A percentile compares a stretch with the other conserved stretches of the same genome.
Evolutionary conservation across 495 filamentous ascomycete genomes (phyloP).

Genomic region (Trichoderma erinaceum): DNA sequence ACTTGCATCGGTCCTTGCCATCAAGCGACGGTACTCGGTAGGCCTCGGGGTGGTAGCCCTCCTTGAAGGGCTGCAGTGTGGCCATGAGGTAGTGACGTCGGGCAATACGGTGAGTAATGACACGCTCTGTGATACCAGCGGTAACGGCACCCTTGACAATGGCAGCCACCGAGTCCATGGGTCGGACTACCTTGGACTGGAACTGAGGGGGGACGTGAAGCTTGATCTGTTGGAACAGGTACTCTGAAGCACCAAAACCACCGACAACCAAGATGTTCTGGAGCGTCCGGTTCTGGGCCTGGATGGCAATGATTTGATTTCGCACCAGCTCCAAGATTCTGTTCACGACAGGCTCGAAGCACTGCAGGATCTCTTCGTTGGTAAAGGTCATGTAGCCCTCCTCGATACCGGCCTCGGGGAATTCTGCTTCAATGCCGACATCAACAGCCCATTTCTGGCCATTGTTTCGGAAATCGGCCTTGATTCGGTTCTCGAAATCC

Average conservation of each 20-base stretch:
- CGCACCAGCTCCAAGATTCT: conserved; percentile 66
- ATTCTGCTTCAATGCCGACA: conserved; percentile 71
- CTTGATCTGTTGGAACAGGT: conserved; percentile 76
- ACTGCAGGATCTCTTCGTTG: conserved; percentile 72
- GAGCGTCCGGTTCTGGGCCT: conserved; percentile 63
- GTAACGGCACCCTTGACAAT: conserved; percentile 75
- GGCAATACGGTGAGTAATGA: conserved; percentile 96
- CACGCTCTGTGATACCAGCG: conserved; percentile 91
- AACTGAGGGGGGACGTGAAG: conserved; percentile 76
- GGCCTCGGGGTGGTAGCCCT: conserved; percentile 95
- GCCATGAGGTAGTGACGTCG: conserved; percentile 99
- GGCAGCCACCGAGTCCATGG: conserved; percentile 72
- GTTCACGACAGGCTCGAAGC: conserved; percentile 71
- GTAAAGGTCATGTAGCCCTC: conserved; percentile 80
- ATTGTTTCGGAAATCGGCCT: conserved; percentile 76
- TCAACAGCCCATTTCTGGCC: conserved; percentile 74
- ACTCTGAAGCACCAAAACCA: conserved; percentile 70
- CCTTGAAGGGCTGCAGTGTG: conserved; percentile 96
- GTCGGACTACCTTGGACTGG: conserved; percentile 69
- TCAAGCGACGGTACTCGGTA: conserved; percentile 96
- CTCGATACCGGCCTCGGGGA: conserved; percentile 69
- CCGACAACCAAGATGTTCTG: conserved; percentile 72
- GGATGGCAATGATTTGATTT: conserved; percentile 74
- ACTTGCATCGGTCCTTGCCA: conserved; percentile 97
- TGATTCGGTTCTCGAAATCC: conserved; percentile 76